Percentiles rank a stretch among this genome's conserved stretches.
Conservation (phyloP, 495 filamentous ascomycete species). For the Hypoxylon lenormandii region DNA sequence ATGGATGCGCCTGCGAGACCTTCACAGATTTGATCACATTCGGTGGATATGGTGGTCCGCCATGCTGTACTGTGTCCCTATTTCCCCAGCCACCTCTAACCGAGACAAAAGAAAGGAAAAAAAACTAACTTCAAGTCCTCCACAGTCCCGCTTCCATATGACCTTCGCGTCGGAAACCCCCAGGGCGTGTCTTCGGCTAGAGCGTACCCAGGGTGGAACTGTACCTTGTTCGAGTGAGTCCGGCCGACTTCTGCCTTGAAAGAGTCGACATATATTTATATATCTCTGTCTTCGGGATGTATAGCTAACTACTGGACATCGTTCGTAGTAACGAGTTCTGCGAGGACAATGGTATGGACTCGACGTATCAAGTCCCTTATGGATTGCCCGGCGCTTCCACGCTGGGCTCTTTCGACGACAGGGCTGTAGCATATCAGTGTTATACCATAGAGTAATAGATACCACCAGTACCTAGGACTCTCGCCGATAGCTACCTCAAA, state of each 20-base stretch:
- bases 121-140: neutral
- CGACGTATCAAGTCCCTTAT: constrained; percentile 22
- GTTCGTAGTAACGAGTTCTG: constrained; percentile 20
- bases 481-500: neutral
- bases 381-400: constrained; percentile 20
- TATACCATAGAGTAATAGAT: constrained; percentile 4
- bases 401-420: constrained; percentile 30
- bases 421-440: constrained; percentile 33
- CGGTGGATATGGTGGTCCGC: constrained; percentile 33
- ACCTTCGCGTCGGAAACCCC: constrained; percentile 34
- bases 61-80: constrained; percentile 38
- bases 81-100: neutral
- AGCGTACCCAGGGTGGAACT: constrained; percentile 39
- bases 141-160: constrained; percentile 33
- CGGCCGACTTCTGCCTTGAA: neutral
- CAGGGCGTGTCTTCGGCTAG: constrained; percentile 39
- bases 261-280: neutral
- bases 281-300: neutral
- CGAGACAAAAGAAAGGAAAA: neutral
- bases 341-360: constrained; percentile 24
- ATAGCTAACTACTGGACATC: neutral
- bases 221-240: constrained; percentile 39
- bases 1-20: constrained; percentile 34
- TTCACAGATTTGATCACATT: constrained; percentile 15
- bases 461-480: neutral